Evolutionary conservation across 805 yeast species (phyloP).

Genomic region (Zygoascus tannicola): DNA sequence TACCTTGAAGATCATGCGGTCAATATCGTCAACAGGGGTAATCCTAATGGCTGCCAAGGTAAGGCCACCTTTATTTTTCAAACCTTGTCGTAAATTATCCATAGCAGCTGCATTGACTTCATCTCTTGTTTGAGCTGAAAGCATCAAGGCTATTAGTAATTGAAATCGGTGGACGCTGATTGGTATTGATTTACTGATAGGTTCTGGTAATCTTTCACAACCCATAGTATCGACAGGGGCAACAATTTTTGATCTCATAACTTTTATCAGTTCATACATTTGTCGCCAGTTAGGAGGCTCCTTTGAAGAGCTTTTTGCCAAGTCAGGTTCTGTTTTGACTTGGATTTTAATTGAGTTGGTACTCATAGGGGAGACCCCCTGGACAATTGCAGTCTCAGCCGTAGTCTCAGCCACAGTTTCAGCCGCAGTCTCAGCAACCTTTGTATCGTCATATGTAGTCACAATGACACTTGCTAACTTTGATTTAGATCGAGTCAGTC

Average conservation of each 20-base stretch:
- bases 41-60: conserved; percentile 22
- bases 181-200: conserved; percentile 22
- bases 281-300: conserved; percentile 23
- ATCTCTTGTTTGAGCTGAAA: conserved; percentile 88
- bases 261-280: conserved; percentile 34
- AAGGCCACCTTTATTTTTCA: conserved; percentile 35
- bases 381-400: too few species aligned
- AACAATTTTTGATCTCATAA: conserved; percentile 54
- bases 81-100: conserved; percentile 43
- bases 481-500: not conserved
- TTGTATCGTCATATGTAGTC: not conserved
- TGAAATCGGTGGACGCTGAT: conserved; percentile 53
- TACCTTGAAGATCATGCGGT: conserved; percentile 59
- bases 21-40: conserved; percentile 44
- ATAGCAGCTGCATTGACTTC: conserved; percentile 73
- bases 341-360: too few species aligned
- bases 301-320: too few species aligned
- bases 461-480: too few species aligned
- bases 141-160: conserved; percentile 68
- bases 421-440: too few species aligned
- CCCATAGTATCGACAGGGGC: conserved; percentile 91
- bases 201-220: conserved; percentile 51
- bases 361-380: too few species aligned
- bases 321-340: too few species aligned
- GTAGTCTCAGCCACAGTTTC: too few species aligned